Base-by-base conservation (phyloP, 108 stramenopile genomes). In the Chaetoceros muelleri region DNA sequence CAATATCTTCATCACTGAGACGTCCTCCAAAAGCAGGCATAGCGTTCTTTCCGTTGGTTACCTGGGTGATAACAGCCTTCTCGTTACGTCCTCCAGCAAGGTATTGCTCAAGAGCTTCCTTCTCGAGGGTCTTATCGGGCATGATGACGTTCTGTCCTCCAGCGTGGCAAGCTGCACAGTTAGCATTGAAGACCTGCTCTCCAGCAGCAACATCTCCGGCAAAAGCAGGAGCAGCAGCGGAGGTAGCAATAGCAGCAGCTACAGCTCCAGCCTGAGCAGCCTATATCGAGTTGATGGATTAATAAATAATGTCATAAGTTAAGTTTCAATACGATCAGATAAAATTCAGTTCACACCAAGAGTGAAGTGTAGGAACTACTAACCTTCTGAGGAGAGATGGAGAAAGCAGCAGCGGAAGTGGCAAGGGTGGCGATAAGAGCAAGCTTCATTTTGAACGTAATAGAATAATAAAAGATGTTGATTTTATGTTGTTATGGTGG, bases 11-110 rank as follows among this genome's bases (percentile, higher is more conserved):
- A 25, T 95, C 94, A 25, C 61, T 57, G 27, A 95, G 75, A 78
- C 94, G 88, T 79, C 94, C 94, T 25, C 94, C 94, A 62, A 95
- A 95, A 47, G 94, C 88, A 69, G 94, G 94, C 94, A 95, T 95
- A 57, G 87, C 90, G 73, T 95, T 95, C 85, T 95, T 95, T 80
- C 94, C 94, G 74, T 90, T 90, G 66, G 87, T 91, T 24, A 95
- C 89, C 62, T 95, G 94, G 46, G 75, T 85, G 45, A 83, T 74
- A 60, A 95, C 75, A 19, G 88, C 56, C 60, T 75, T 73, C 72
- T 81, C 89, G 74, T 74, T 81, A 46, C 79, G 77, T 69, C 89
- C 89, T 28, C 89, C 89, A 24, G 84, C 74, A 66, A 90, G 83
- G 84, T 85, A 91, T 71, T 75, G 65, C 30, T 83, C 82, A 60